phyloP scores from a whole-genome alignment of 495 filamentous ascomycete genomes.

The Tuber aestivum region DNA sequence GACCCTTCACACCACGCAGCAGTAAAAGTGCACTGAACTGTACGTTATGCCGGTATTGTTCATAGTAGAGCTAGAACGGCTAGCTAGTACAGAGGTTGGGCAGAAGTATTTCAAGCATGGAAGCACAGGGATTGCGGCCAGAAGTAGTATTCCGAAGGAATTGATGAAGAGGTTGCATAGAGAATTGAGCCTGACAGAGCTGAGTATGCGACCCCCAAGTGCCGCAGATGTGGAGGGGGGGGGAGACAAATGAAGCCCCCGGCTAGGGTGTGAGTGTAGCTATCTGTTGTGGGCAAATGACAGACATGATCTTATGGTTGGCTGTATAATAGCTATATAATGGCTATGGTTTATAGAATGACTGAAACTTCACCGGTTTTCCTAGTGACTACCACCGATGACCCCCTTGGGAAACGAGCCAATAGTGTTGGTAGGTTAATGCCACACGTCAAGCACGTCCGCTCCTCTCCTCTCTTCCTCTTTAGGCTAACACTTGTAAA shows the following conservation, averaged over 20 bases:
- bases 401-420: constrained; percentile 70
- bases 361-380: constrained; percentile 81
- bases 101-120: constrained; percentile 62
- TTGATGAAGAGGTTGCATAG: constrained; percentile 76
- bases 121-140: constrained; percentile 84
- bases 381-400: constrained; percentile 78
- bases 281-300: constrained; percentile 59
- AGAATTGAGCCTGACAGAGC: constrained; percentile 66
- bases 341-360: constrained; percentile 55
- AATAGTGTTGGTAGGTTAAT: constrained; percentile 69
- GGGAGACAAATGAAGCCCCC: too few relatives aligned
- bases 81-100: constrained; percentile 52
- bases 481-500: constrained; percentile 24
- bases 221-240: neutral
- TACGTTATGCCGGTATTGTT: constrained; percentile 98
- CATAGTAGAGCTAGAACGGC: too few relatives aligned
- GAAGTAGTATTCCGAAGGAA: constrained; percentile 71
- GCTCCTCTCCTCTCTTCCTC: neutral
- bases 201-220: constrained; percentile 48
- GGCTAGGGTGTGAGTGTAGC: constrained; percentile 54
- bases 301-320: neutral
- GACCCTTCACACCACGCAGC: constrained; percentile 62
- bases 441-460: constrained; percentile 60
- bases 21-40: constrained; percentile 72
- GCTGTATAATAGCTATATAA: neutral